These are phyloP conservation scores for Plectosphaerella plurivora DNA, from an alignment of 2,329 filamentous ascomycete genomes.

Conservation along the genomic window DNA sequence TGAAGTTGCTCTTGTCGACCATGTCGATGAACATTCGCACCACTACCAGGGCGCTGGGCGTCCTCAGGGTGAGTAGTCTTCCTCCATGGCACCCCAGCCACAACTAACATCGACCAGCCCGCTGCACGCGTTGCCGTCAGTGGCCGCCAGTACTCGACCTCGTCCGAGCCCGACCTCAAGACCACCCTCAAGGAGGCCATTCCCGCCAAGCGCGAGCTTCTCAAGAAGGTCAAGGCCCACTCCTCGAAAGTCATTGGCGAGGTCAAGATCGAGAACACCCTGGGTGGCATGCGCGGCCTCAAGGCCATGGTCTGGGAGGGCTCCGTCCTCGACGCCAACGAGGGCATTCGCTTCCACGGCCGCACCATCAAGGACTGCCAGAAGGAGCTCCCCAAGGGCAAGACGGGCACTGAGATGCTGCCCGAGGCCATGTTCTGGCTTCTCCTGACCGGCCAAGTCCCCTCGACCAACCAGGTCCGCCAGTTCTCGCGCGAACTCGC, in stretches of 20 bases:
- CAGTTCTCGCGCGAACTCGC: slow-evolving; percentile 81
- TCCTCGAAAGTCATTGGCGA: slow-evolving; percentile 80
- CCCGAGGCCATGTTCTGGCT: slow-evolving; percentile 99
- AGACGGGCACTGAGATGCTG: slow-evolving; percentile 90
- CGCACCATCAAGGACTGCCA: slow-evolving; percentile 98
- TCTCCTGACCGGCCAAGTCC: slow-evolving; percentile 87
- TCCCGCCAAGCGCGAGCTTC: slow-evolving; percentile 85
- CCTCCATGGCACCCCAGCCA: background rate
- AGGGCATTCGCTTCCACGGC: slow-evolving; percentile 97
- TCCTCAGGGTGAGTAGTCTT: slow-evolving; percentile 52
- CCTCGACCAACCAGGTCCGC: slow-evolving; percentile 76
- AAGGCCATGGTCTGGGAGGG: slow-evolving; percentile 99
- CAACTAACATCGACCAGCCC: slow-evolving; percentile 7
- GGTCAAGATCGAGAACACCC: slow-evolving; percentile 87
- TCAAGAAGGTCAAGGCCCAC: slow-evolving; percentile 90
- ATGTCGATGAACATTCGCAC: slow-evolving; percentile 64
- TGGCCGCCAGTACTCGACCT: slow-evolving; percentile 56
- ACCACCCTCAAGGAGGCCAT: slow-evolving; percentile 77
- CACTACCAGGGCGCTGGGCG: slow-evolving; percentile 58
- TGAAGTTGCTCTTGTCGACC: slow-evolving; percentile 9
- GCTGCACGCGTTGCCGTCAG: slow-evolving; percentile 21
- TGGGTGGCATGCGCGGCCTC: slow-evolving; percentile 95
- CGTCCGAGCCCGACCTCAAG: slow-evolving; percentile 85
- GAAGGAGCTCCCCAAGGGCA: slow-evolving; percentile 86
- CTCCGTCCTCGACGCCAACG: slow-evolving; percentile 91